These are phyloP conservation scores for Pichia phayaonensis DNA, from an alignment of 805 yeast genomes.

Conservation along the genomic window DNA sequence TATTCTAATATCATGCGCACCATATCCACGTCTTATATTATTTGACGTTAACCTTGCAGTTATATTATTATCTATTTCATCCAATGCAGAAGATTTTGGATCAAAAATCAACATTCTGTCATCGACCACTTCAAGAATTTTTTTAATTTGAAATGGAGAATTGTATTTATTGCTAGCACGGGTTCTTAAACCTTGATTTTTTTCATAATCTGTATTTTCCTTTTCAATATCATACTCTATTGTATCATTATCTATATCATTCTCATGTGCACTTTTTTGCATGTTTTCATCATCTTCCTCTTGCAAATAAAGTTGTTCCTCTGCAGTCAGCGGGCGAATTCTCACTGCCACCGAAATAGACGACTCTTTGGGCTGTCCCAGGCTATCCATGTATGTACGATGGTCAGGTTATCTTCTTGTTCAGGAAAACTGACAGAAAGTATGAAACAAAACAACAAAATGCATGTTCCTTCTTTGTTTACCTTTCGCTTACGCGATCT, in stretches of 20 bases:
- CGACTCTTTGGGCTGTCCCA: constrained; percentile 31
- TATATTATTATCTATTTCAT: not conserved
- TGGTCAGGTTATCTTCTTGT: too few relatives aligned
- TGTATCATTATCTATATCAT: not conserved
- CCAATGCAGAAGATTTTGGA: constrained; percentile 34
- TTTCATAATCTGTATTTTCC: not conserved
- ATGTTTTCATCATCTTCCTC: constrained; percentile 1
- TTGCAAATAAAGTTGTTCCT: constrained; percentile 35
- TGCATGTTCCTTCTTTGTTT: not conserved
- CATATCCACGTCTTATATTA: not conserved
- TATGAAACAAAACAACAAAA: not conserved
- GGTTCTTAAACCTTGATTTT: not conserved
- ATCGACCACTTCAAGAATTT: constrained; percentile 72
- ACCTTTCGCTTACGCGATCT: not conserved
- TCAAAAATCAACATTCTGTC: constrained; percentile 82
- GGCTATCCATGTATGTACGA: not conserved
- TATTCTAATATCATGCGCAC: constrained; percentile 4
- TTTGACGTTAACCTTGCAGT: not conserved
- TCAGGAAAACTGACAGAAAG: not conserved
- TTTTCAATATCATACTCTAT: not conserved
- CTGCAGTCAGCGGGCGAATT: constrained; percentile 70
- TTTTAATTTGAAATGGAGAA: constrained; percentile 38
- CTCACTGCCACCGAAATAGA: constrained; percentile 73
- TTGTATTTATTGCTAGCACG: too few relatives aligned
- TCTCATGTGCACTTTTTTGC: not conserved